These are phyloP conservation scores for Suhomyces guaymorum DNA, from an alignment of 1,139 yeast genomes.

Conservation along the genomic window DNA sequence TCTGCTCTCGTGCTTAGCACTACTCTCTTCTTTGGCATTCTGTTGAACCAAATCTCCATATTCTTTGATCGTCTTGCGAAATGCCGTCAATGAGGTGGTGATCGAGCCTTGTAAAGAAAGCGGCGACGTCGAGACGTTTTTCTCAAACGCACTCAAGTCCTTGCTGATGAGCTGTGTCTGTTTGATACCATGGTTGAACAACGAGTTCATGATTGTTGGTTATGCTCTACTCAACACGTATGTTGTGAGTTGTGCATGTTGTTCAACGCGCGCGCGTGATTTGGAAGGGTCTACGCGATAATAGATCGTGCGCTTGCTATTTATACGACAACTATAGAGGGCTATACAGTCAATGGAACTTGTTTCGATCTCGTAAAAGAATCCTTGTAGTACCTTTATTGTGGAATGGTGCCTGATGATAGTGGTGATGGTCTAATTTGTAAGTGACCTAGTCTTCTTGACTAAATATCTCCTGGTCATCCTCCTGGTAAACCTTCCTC, in stretches of 20 bases:
- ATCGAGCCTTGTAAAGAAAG: conserved; percentile 80
- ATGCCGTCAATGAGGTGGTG: conserved; percentile 75
- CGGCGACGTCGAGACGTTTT: conserved; percentile 67
- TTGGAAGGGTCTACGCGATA: no score
- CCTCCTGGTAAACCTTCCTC: no score
- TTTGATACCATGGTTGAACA: conserved; percentile 86
- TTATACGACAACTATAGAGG: no score
- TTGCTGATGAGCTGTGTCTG: conserved; percentile 73
- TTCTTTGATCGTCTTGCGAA: conserved; percentile 75
- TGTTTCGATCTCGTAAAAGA: no score
- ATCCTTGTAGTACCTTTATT: no score
- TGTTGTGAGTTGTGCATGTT: background rate
- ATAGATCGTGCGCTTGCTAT: no score
- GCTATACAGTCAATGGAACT: no score
- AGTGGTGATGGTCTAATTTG: no score
- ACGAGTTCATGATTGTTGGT: conserved; percentile 54
- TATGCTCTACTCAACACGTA: background rate
- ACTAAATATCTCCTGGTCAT: no score
- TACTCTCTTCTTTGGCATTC: conserved; percentile 56
- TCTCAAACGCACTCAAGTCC: conserved; percentile 69
- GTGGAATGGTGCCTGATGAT: no score
- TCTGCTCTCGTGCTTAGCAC: conserved; percentile 64
- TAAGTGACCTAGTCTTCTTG: no score
- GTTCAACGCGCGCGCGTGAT: no score
- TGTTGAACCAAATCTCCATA: conserved; percentile 66